A percentile compares a stretch with the other conserved stretches of the same genome.
phyloP scores from a whole-genome alignment of 2,329 filamentous ascomycete species.

The Aspergillus unguis region DNA sequence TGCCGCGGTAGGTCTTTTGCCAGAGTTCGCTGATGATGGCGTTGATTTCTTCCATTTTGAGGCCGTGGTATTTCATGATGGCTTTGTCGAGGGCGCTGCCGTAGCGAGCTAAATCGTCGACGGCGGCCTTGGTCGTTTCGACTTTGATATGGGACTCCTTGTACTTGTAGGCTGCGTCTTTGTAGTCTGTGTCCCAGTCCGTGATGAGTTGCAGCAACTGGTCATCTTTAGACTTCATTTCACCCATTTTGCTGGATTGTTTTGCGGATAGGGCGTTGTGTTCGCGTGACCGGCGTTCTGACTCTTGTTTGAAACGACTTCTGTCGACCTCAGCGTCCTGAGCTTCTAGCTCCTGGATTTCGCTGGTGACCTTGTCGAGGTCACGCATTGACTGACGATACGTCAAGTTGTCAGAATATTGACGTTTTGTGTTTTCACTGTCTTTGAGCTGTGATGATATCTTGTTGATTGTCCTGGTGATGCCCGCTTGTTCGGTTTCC shows the following conservation, averaged over 20 bases:
- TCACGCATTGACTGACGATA: slow-evolving; percentile 73
- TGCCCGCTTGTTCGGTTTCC: slow-evolving; percentile 64
- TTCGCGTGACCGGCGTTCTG: slow-evolving; percentile 62
- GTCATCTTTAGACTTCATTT: slow-evolving; percentile 79
- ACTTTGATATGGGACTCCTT: slow-evolving; percentile 86
- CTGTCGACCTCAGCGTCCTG: slow-evolving; percentile 82
- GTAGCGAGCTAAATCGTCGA: slow-evolving; percentile 84
- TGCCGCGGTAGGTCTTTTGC: slow-evolving; percentile 94
- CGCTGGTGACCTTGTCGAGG: slow-evolving; percentile 62
- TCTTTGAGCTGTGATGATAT: slow-evolving; percentile 74
- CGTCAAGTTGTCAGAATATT: slow-evolving; percentile 82
- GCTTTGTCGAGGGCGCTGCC: slow-evolving; percentile 83
- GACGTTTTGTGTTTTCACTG: slow-evolving; percentile 77
- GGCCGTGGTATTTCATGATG: slow-evolving; percentile 91
- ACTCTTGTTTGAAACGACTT: slow-evolving; percentile 68
- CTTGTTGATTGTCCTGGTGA: slow-evolving; percentile 70
- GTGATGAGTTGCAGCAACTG: slow-evolving; percentile 68
- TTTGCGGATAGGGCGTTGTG: slow-evolving; percentile 69
- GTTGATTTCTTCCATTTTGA: slow-evolving; percentile 99
- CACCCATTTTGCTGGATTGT: slow-evolving; percentile 69
- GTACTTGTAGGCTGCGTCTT: slow-evolving; percentile 74
- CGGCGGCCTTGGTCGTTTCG: slow-evolving; percentile 85
- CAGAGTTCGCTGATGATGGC: slow-evolving; percentile 93
- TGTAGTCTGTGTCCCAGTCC: slow-evolving; percentile 84
- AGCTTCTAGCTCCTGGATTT: slow-evolving; percentile 71